Evolutionary conservation across 1,284 basidiomycete species (phyloP).

Genomic region (Pascua guehoae): DNA sequence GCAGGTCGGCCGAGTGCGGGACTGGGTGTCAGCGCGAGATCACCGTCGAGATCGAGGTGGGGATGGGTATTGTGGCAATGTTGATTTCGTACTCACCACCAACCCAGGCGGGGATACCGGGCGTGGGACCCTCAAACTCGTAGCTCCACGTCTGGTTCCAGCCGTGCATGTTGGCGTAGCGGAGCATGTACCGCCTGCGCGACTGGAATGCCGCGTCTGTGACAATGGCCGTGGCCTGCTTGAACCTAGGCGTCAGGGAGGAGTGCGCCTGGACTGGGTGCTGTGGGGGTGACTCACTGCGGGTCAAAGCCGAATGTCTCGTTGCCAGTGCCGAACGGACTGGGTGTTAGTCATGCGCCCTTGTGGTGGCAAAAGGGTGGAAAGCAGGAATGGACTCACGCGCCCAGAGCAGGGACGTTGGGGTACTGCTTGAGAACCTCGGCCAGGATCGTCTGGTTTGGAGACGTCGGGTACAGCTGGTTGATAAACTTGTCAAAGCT

Average conservation of each 20-base stretch:
- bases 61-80: background rate
- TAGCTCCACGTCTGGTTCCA: slow-evolving; percentile 35
- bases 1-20: slow-evolving; percentile 29
- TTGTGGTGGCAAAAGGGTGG: no score
- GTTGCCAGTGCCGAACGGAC: slow-evolving; percentile 41
- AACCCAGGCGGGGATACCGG: background rate
- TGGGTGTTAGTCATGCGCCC: background rate
- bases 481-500: slow-evolving; percentile 11
- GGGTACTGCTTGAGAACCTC: slow-evolving; percentile 32
- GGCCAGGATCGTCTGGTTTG: slow-evolving; percentile 11
- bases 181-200: slow-evolving; percentile 28
- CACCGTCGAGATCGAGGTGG: background rate
- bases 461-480: slow-evolving; percentile 18
- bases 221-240: slow-evolving; percentile 29
- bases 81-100: slow-evolving; percentile 1
- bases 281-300: background rate
- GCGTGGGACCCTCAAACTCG: slow-evolving; percentile 23
- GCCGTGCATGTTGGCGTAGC: slow-evolving; percentile 25
- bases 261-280: background rate
- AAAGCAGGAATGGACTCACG: background rate
- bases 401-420: slow-evolving; percentile 25
- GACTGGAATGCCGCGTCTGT: slow-evolving; percentile 38
- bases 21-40: background rate
- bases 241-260: slow-evolving; percentile 20
- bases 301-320: slow-evolving; percentile 34